phyloP scores from a whole-genome alignment of 139 green algal genomes.

The Limnomonas spitsbergensis region DNA sequence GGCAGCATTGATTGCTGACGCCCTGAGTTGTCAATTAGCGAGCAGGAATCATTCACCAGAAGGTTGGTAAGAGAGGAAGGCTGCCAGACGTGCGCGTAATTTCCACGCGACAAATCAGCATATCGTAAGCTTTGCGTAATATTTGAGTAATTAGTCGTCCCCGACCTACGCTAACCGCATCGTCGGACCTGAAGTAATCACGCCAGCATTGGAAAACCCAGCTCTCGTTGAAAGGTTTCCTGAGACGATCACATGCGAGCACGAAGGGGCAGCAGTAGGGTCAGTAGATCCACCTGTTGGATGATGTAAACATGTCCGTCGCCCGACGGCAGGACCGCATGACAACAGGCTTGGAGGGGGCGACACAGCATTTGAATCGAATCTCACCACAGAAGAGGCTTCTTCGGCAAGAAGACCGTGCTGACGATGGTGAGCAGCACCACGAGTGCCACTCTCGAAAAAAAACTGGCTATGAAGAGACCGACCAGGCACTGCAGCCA shows the following conservation, averaged over 20 bases:
- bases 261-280: background rate
- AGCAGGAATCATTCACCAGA: background rate
- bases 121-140: too few species aligned
- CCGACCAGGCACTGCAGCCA: conserved; percentile 45
- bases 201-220: conserved; percentile 42
- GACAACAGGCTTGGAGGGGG: conserved; percentile 17
- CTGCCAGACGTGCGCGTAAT: too few species aligned
- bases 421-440: conserved; percentile 14
- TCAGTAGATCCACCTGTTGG: too few species aligned
- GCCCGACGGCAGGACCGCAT: background rate
- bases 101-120: too few species aligned
- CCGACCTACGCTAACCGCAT: too few species aligned
- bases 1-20: too few species aligned
- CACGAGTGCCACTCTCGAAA: background rate
- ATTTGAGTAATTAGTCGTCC: too few species aligned
- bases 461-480: conserved; percentile 15
- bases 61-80: background rate
- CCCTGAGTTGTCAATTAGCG: too few species aligned
- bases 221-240: conserved; percentile 32
- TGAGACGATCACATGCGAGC: conserved; percentile 9
- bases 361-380: conserved; percentile 12
- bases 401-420: conserved; percentile 12
- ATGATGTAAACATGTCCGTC: background rate
- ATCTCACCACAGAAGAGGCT: background rate
- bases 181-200: conserved; percentile 38